phyloP scores from a whole-genome alignment of 129 eudicot species.

The Tagetes erecta region DNA sequence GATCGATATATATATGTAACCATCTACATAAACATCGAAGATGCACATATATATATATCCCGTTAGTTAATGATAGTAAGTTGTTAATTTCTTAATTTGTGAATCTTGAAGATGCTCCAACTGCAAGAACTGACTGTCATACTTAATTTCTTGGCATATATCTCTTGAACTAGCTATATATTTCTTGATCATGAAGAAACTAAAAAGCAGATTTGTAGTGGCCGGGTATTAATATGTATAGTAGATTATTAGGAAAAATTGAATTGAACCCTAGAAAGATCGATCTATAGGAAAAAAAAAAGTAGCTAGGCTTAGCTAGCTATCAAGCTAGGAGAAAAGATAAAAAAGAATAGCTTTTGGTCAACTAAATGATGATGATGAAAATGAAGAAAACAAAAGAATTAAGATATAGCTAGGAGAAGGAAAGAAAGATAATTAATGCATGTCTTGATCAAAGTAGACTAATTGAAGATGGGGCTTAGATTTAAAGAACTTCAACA shows the following conservation, averaged over 20 bases:
- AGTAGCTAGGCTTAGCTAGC: not conserved
- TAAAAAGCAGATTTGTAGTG: slow-evolving; percentile 1
- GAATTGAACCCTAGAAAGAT: slow-evolving; percentile 31
- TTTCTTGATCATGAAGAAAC: not conserved
- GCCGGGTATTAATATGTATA: not conserved
- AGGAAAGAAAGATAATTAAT: not conserved
- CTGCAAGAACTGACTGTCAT: slow-evolving; percentile 53
- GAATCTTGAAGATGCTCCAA: slow-evolving; percentile 82
- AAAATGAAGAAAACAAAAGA: slow-evolving; percentile 7
- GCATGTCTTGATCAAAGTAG: slow-evolving; percentile 6
- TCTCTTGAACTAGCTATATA: not conserved
- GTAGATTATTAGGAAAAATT: not conserved
- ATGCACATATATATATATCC: too few species aligned
- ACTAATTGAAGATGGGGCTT: not conserved
- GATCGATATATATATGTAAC: not conserved
- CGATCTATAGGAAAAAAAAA: not conserved
- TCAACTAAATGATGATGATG: slow-evolving; percentile 18
- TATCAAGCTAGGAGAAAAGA: not conserved
- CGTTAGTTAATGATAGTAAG: too few species aligned
- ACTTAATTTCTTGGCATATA: slow-evolving; percentile 14
- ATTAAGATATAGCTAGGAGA: not conserved
- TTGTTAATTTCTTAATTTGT: slow-evolving; percentile 18
- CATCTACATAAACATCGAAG: too few species aligned
- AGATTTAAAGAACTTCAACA: not conserved
- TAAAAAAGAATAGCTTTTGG: slow-evolving; percentile 7